These are phyloP conservation scores for Ceratobasidium sp. DNA, from an alignment of 1,284 basidiomycete species.

Conservation along the genomic window DNA sequence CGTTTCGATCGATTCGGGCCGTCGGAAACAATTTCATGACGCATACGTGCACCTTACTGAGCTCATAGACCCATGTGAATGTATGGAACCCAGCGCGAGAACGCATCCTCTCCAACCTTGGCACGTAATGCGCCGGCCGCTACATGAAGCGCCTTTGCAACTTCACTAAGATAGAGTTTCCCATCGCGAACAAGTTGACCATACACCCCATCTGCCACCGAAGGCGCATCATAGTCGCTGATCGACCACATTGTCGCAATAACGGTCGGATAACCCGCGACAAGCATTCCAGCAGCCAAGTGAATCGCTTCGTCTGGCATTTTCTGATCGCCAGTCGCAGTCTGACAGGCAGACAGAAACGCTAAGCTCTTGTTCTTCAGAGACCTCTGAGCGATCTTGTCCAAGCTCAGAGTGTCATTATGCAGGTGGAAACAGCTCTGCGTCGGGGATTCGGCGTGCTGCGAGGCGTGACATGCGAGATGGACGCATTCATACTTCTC, in stretches of 20 bases:
- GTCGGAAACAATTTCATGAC: too few species aligned
- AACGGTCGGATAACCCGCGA: conserved; percentile 18
- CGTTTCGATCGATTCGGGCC: too few species aligned
- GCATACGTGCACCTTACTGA: too few species aligned
- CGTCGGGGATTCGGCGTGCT: background rate
- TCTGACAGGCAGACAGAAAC: conserved; percentile 39
- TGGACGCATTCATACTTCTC: conserved; percentile 7
- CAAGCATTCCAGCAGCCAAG: conserved; percentile 19
- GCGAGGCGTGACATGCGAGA: conserved; percentile 27
- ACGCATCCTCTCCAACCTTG: too few species aligned
- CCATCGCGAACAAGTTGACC: background rate
- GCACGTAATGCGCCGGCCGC: too few species aligned
- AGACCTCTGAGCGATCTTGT: background rate
- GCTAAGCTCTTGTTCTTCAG: background rate
- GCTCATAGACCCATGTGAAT: too few species aligned
- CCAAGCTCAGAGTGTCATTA: background rate
- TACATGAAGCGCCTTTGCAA: background rate
- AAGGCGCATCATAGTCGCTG: conserved; percentile 21
- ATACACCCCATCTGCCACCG: conserved; percentile 30
- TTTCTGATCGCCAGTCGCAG: conserved; percentile 12
- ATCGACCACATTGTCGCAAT: conserved; percentile 38
- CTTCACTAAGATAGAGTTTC: background rate
- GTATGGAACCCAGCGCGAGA: too few species aligned
- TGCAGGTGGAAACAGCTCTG: conserved; percentile 8
- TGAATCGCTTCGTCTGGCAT: conserved; percentile 25